Conservation (phyloP, 371 early-diverging fungal genomes). For the Dinochytrium kinnereticum region DNA sequence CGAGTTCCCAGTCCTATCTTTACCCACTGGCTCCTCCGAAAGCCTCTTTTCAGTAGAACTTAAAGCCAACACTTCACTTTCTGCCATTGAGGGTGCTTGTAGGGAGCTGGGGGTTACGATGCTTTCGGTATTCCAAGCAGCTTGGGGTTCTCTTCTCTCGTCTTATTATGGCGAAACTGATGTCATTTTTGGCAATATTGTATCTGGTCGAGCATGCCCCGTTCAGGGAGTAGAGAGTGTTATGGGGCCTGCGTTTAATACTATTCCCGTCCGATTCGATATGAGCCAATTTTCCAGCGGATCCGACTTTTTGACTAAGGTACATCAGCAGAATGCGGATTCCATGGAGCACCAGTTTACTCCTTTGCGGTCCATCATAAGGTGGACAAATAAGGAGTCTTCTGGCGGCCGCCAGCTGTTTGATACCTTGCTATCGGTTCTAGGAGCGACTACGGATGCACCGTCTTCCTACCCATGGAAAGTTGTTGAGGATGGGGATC, state of each 20-base stretch:
- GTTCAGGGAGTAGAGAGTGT: constrained; percentile 25
- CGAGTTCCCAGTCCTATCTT: not conserved
- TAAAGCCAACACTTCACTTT: not conserved
- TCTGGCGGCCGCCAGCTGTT: not conserved
- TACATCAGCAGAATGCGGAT: not conserved
- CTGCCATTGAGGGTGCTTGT: not conserved
- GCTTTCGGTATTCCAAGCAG: constrained; percentile 22
- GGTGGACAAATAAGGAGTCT: not conserved
- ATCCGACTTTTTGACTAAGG: not conserved
- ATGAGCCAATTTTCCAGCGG: not conserved
- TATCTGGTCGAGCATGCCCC: constrained; percentile 32
- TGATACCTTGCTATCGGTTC: constrained; percentile 10
- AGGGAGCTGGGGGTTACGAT: constrained; percentile 21
- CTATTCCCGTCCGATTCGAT: not conserved
- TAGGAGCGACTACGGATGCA: not conserved
- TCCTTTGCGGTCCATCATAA: not conserved
- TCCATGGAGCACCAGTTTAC: not conserved
- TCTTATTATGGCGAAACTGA: constrained; percentile 21
- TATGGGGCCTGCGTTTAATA: constrained; percentile 4
- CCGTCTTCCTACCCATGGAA: not conserved
- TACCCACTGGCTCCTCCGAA: not conserved
- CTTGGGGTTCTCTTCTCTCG: constrained; percentile 39
- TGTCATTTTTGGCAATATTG: constrained; percentile 35
- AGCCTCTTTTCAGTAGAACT: not conserved
- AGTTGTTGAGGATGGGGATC: not conserved